Percentiles rank a stretch among this genome's conserved stretches.
These are phyloP conservation scores for Hygrocybe punicea DNA, from an alignment of 768 basidiomycete species.

Conservation along the genomic window DNA sequence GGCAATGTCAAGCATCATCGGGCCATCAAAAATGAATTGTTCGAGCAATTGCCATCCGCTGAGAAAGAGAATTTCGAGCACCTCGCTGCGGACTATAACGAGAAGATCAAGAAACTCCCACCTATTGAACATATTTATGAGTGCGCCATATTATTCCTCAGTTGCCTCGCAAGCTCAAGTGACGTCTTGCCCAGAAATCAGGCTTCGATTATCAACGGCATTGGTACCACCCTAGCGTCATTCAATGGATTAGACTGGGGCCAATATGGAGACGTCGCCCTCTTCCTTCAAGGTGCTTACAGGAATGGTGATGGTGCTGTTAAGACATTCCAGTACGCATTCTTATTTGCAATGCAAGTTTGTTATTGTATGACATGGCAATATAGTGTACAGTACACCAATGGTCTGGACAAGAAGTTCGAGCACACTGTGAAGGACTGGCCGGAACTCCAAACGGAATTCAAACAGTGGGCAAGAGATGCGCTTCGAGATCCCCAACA, in stretches of 20 bases:
- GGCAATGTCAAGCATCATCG: background rate
- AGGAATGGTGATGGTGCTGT: background rate
- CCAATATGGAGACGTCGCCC: background rate
- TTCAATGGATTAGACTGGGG: background rate
- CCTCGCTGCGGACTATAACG: background rate
- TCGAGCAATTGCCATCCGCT: background rate
- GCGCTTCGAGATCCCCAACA: background rate
- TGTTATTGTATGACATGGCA: background rate
- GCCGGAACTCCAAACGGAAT: background rate
- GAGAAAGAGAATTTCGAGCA: background rate
- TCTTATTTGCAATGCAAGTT: background rate
- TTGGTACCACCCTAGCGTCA: background rate
- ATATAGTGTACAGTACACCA: background rate
- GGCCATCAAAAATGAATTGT: background rate
- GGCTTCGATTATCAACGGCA: background rate
- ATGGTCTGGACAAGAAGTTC: background rate
- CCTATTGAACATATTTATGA: background rate
- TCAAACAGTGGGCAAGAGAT: background rate
- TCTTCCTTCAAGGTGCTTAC: background rate
- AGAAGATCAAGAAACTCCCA: background rate
- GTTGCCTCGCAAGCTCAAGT: background rate
- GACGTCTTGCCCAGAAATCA: background rate
- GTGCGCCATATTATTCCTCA: background rate
- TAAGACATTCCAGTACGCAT: background rate
- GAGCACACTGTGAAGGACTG: background rate